phyloP scores from a whole-genome alignment of 345 rosid species.

The Eucalyptus regnans region DNA sequence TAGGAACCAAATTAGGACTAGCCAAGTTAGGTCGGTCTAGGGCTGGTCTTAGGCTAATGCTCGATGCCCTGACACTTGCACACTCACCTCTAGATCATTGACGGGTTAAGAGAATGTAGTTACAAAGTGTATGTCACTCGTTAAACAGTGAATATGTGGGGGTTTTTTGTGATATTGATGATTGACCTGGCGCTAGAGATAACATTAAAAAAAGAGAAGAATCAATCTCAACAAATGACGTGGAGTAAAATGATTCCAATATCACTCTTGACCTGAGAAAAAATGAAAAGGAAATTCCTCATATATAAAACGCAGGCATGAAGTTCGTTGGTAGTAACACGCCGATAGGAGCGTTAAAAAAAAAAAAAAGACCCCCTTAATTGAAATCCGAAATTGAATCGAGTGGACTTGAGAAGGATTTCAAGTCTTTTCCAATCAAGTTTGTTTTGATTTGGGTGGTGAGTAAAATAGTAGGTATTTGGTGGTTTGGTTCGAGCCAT shows the following conservation, averaged over 20 bases:
- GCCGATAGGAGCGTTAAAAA: neutral
- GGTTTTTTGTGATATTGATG: neutral
- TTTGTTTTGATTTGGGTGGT: neutral
- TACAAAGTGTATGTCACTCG: rapidly evolving
- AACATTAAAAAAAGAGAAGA: neutral
- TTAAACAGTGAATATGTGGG: rapidly evolving
- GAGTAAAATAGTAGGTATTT: neutral
- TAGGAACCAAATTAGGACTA: too few species aligned
- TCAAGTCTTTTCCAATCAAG: neutral
- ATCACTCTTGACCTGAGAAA: neutral
- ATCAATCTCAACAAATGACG: neutral
- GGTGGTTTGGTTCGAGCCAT: neutral
- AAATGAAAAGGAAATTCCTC: neutral
- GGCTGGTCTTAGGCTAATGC: too few species aligned
- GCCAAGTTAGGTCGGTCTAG: too few species aligned
- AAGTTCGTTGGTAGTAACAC: neutral
- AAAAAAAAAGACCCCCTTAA: neutral
- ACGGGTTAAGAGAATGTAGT: rapidly evolving
- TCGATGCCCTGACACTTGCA: rapidly evolving
- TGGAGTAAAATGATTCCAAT: neutral
- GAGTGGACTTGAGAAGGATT: neutral
- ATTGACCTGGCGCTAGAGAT: neutral
- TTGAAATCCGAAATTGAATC: neutral
- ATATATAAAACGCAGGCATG: neutral
- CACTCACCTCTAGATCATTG: neutral